Evolutionary conservation across 2,329 filamentous ascomycete species (phyloP).

Genomic region (Akanthomyces dipterigenus): DNA sequence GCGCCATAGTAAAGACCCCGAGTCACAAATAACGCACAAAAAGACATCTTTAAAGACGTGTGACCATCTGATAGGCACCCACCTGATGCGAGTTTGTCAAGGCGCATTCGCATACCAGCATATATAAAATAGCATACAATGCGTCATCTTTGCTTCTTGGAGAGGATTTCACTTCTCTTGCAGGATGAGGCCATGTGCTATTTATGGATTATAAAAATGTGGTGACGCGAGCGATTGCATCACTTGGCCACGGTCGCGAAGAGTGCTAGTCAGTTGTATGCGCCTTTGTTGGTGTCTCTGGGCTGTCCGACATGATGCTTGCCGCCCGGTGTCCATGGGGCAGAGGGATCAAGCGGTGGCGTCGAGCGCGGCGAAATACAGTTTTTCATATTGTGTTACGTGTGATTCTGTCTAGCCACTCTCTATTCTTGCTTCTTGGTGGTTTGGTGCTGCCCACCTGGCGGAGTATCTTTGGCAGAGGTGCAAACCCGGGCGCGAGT

Average conservation of each 20-base stretch:
- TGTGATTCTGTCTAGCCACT: neutral
- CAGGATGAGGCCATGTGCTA: neutral
- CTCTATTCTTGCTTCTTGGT: neutral
- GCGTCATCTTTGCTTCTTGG: neutral
- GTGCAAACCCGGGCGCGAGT: neutral
- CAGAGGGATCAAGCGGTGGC: neutral
- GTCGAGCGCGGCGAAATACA: neutral
- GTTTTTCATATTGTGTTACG: neutral
- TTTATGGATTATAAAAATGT: neutral
- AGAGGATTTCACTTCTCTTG: no score
- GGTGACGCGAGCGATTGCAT: neutral
- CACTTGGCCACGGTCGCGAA: neutral
- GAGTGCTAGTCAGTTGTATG: neutral
- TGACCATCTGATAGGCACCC: neutral
- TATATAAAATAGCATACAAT: neutral
- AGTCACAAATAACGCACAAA: no score
- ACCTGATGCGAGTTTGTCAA: neutral
- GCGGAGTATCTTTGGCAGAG: neutral
- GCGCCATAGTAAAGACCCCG: no score
- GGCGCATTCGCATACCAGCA: no score
- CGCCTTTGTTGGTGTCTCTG: neutral
- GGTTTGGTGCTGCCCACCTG: neutral
- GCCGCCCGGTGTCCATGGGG: neutral
- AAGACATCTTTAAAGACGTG: no score
- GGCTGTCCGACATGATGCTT: conserved; percentile 3